Evolutionary conservation across 805 yeast genomes (phyloP).

Genomic region (Pichia manshurica): DNA sequence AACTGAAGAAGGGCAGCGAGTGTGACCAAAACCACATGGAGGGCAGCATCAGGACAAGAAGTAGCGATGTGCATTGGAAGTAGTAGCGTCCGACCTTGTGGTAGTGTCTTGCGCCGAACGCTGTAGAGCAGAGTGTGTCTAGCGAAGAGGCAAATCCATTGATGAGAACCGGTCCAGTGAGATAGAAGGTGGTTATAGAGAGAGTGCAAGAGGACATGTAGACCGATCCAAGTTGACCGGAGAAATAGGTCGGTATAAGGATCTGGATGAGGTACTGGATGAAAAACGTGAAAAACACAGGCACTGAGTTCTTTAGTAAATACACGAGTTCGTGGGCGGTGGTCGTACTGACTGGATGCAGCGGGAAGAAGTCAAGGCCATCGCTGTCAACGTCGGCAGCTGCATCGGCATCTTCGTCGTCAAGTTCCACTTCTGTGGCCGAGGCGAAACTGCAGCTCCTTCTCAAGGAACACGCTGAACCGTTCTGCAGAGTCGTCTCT

Average conservation of each 20-base stretch:
- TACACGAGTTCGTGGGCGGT: conserved; percentile 17
- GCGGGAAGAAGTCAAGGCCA: neutral
- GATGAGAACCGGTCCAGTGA: conserved; percentile 64
- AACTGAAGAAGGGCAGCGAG: conserved; percentile 39
- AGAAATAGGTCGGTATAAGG: conserved; percentile 65
- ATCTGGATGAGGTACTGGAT: conserved; percentile 67
- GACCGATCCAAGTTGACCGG: conserved; percentile 59
- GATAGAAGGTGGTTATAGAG: conserved; percentile 69
- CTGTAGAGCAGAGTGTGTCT: conserved; percentile 73
- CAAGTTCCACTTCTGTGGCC: neutral
- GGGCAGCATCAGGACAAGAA: conserved; percentile 47
- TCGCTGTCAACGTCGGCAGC: neutral
- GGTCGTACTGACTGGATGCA: conserved; percentile 16
- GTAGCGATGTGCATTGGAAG: conserved; percentile 54
- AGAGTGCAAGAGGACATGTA: conserved; percentile 69
- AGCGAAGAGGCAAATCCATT: conserved; percentile 71
- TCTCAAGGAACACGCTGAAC: too few relatives aligned
- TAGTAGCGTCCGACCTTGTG: conserved; percentile 61
- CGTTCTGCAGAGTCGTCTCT: too few relatives aligned
- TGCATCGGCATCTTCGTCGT: neutral
- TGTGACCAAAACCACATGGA: conserved; percentile 53
- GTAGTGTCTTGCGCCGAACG: conserved; percentile 60
- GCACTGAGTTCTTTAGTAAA: conserved; percentile 39
- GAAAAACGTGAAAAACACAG: conserved; percentile 60
- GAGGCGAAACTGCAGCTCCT: neutral